Evolutionary conservation across 2,329 filamentous ascomycete species (phyloP).

Genomic region (Sclerotinia nivalis): DNA sequence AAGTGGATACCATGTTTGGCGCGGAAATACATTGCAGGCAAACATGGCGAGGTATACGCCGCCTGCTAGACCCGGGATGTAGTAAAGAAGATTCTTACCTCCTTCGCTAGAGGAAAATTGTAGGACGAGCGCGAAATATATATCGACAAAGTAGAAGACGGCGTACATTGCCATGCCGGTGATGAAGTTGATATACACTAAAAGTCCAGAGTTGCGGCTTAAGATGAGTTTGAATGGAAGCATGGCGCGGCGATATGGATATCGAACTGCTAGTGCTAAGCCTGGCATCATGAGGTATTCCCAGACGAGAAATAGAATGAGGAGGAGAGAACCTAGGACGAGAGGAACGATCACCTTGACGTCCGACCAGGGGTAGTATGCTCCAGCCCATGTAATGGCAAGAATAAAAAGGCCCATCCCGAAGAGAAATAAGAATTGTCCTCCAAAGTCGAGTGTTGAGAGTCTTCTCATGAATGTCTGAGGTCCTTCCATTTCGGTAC

Average conservation of each 20-base stretch:
- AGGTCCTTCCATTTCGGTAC: constrained; percentile 41
- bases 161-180: constrained; percentile 53
- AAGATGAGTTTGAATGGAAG: constrained; percentile 60
- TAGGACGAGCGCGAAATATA: constrained; percentile 66
- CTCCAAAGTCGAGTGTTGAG: constrained; percentile 56
- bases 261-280: constrained; percentile 47
- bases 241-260: constrained; percentile 61
- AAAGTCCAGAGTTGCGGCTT: constrained; percentile 58
- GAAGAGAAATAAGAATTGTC: constrained; percentile 54
- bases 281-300: constrained; percentile 50
- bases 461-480: constrained; percentile 45
- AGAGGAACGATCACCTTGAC: constrained; percentile 45
- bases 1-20: constrained; percentile 61
- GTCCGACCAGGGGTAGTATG: constrained; percentile 46
- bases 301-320: constrained; percentile 46
- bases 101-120: constrained; percentile 52
- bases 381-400: constrained; percentile 48
- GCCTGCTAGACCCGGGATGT: constrained; percentile 61
- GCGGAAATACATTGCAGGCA: constrained; percentile 60
- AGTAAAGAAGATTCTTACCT: constrained; percentile 61
- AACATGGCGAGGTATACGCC: constrained; percentile 61
- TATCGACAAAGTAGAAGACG: constrained; percentile 67
- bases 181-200: constrained; percentile 63
- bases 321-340: constrained; percentile 43
- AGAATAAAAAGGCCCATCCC: constrained; percentile 46